Percentiles rank a stretch among this genome's conserved stretches.
phyloP scores from a whole-genome alignment of 768 basidiomycete genomes.

The Punctularia strigosozonata region DNA sequence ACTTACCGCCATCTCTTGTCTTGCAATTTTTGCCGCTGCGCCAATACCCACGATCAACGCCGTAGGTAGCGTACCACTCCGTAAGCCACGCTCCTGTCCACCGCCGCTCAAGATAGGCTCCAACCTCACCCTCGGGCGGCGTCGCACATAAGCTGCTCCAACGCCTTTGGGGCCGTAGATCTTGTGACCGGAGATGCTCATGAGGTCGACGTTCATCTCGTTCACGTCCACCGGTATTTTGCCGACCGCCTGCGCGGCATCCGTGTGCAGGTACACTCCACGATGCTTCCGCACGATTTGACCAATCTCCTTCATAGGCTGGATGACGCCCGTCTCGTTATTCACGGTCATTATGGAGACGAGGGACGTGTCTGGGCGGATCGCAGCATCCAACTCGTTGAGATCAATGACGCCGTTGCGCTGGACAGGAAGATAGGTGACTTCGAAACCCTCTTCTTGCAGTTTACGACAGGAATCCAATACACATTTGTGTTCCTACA shows the following conservation, averaged over 20 bases:
- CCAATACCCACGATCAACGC: slow-evolving; percentile 86
- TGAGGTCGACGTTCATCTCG: slow-evolving; percentile 87
- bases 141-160: slow-evolving; percentile 87
- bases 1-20: slow-evolving; percentile 87
- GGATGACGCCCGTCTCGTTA: slow-evolving; percentile 98
- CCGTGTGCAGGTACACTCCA: slow-evolving; percentile 92
- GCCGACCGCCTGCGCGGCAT: slow-evolving; percentile 91
- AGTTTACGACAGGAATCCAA: slow-evolving; percentile 95
- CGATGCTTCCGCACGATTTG: slow-evolving; percentile 75
- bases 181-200: slow-evolving; percentile 97
- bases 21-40: slow-evolving; percentile 88
- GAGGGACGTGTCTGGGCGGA: slow-evolving; percentile 87
- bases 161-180: slow-evolving; percentile 96
- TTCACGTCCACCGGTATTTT: slow-evolving; percentile 92
- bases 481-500: slow-evolving; percentile 98
- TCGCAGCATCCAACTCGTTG: slow-evolving; percentile 70
- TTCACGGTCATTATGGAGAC: slow-evolving; percentile 98
- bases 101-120: slow-evolving; percentile 95
- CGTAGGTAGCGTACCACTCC: slow-evolving; percentile 90
- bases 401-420: slow-evolving; percentile 75
- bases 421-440: slow-evolving; percentile 95
- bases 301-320: slow-evolving; percentile 93
- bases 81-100: slow-evolving; percentile 90
- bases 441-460: slow-evolving; percentile 92
- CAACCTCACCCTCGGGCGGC: slow-evolving; percentile 84